Conservation (phyloP, 352 stramenopile species). For the Phytophthora tubulina region DNA sequence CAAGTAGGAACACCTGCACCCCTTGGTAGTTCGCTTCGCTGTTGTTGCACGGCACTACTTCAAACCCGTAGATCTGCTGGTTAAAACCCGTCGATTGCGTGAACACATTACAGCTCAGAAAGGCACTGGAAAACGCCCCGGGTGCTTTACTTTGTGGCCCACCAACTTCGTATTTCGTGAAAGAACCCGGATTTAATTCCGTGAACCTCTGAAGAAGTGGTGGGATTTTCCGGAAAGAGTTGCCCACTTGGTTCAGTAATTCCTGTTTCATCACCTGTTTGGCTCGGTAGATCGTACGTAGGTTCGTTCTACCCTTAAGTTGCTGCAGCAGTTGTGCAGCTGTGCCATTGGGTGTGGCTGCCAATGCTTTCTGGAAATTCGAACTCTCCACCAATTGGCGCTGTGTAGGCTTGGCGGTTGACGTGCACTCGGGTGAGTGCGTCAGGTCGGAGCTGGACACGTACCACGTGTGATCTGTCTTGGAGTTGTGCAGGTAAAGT, state of each 20-base stretch:
- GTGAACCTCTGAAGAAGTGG: constrained; percentile 48
- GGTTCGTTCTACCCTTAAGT: constrained; percentile 50
- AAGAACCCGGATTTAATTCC: constrained; percentile 50
- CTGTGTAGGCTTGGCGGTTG: constrained; percentile 61
- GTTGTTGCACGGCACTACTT: constrained; percentile 46
- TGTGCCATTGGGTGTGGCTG: constrained; percentile 40
- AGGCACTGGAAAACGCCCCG: constrained; percentile 53
- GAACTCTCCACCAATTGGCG: constrained; percentile 61
- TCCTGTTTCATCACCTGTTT: constrained; percentile 55
- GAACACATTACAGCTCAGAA: constrained; percentile 62
- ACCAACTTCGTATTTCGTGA: constrained; percentile 38
- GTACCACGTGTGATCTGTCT: constrained; percentile 67
- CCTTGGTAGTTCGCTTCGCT: constrained; percentile 49
- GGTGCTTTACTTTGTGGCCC: constrained; percentile 27
- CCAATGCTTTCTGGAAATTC: constrained; percentile 52
- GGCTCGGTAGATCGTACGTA: constrained; percentile 69
- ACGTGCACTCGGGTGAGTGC: constrained; percentile 57
- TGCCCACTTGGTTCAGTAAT: constrained; percentile 42
- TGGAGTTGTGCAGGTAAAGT: constrained; percentile 69
- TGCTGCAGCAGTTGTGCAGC: constrained; percentile 48
- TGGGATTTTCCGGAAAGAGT: constrained; percentile 57
- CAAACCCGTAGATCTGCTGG: constrained; percentile 66
- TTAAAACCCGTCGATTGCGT: constrained; percentile 48
- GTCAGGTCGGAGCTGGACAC: constrained; percentile 59
- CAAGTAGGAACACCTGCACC: constrained; percentile 57